Conservation (phyloP, 1,139 yeast species). For the Candida sanyaensis region DNA sequence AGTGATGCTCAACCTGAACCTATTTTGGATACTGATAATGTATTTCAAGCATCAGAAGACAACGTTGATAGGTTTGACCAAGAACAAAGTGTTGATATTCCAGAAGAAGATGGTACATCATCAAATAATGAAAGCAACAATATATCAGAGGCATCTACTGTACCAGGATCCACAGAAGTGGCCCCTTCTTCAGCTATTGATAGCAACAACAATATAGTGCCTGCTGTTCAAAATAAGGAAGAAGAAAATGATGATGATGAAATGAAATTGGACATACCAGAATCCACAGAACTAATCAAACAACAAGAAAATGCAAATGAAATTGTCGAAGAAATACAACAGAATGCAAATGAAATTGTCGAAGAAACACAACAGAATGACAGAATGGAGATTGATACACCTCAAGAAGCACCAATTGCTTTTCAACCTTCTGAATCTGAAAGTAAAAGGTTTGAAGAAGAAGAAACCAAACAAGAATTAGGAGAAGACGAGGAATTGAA, state of each 20-base stretch:
- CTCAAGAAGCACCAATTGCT: constrained; percentile 2
- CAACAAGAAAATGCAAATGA: constrained; percentile 9
- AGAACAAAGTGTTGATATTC: constrained; percentile 4
- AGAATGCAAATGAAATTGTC: no score
- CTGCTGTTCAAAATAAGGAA: constrained; percentile 12
- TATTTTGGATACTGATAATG: neutral
- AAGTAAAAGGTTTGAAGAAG: constrained; percentile 50
- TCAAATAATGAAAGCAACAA: constrained; percentile 3
- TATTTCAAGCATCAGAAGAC: neutral
- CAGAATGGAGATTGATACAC: constrained; percentile 6
- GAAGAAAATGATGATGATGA: constrained; percentile 36
- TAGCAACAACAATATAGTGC: neutral
- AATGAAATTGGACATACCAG: constrained; percentile 7
- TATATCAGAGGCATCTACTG: constrained; percentile 2
- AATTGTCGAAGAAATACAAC: constrained; percentile 13
- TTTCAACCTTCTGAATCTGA: constrained; percentile 32
- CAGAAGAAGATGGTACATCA: neutral
- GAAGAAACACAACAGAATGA: constrained; percentile 2
- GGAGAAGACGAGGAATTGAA: constrained; percentile 18
- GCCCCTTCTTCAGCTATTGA: neutral
- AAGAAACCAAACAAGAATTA: constrained; percentile 15
- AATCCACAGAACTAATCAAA: neutral
- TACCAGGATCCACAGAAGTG: constrained; percentile 8
- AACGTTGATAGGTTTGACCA: constrained; percentile 3
- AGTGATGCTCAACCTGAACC: neutral